Conservation (phyloP, 768 basidiomycete genomes). For the Tricholoma hemisulphureum region DNA sequence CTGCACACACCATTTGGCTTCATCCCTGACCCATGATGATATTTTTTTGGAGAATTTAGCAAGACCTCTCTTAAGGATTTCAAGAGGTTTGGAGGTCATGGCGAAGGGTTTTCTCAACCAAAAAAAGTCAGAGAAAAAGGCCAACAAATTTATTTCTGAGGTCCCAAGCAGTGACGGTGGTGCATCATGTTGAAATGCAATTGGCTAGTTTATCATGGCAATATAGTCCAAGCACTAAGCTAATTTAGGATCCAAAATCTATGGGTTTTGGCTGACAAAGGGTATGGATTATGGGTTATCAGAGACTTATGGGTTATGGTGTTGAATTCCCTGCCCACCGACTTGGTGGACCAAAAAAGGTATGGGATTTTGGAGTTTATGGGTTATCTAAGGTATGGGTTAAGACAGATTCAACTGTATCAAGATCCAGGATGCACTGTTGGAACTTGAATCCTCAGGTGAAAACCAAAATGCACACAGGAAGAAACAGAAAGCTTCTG, state of each 20-base stretch:
- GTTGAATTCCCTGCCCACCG: background rate
- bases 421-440: too few relatives aligned
- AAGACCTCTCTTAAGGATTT: background rate
- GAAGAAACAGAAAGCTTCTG: too few relatives aligned
- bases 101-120: background rate
- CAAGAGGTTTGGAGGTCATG: background rate
- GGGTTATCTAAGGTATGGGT: background rate
- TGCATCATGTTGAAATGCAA: background rate
- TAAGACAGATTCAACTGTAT: background rate
- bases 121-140: background rate
- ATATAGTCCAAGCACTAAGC: background rate
- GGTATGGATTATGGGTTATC: conserved; percentile 7
- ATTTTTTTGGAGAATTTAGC: background rate
- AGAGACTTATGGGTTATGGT: background rate
- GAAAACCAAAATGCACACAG: too few relatives aligned
- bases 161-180: background rate
- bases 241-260: background rate
- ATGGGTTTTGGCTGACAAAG: background rate
- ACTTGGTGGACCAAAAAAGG: background rate
- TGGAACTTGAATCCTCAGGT: too few relatives aligned
- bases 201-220: background rate
- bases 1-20: conserved; percentile 20
- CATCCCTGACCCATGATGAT: conserved; percentile 26
- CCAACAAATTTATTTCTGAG: background rate
- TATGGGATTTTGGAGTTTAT: background rate